Conservation (phyloP, 148 eudicot genomes). For the Camellia lanceoleosa region DNA sequence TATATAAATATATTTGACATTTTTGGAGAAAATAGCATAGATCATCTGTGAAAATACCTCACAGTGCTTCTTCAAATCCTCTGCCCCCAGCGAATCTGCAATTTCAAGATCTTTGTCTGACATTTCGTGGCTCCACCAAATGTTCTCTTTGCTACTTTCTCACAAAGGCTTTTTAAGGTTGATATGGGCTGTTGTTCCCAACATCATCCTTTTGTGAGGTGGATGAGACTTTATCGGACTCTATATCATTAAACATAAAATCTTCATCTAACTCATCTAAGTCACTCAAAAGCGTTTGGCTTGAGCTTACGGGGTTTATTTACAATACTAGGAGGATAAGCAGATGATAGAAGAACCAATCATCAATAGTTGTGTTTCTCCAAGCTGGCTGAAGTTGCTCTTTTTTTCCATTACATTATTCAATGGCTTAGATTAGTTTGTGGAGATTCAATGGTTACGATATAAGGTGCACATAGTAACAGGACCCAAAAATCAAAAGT, state of each 20-base stretch:
- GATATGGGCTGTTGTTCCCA: conserved; percentile 39
- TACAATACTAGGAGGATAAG: conserved; percentile 37
- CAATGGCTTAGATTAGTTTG: no score
- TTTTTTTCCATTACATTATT: conserved; percentile 27
- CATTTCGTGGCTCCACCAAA: conserved; percentile 84
- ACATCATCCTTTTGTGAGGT: conserved; percentile 28
- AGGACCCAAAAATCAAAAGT: no score
- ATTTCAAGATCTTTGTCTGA: conserved; percentile 92
- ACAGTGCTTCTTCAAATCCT: conserved; percentile 77
- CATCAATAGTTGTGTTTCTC: conserved; percentile 86
- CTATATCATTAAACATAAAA: conserved; percentile 58
- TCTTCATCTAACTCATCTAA: conserved; percentile 69
- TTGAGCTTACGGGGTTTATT: conserved; percentile 31
- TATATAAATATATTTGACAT: not conserved
- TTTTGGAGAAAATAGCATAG: not conserved
- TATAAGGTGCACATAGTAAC: no score
- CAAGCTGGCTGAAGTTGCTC: conserved; percentile 86
- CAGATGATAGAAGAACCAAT: conserved; percentile 81
- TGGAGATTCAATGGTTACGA: no score
- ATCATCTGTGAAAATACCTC: conserved; percentile 45
- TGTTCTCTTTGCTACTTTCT: conserved; percentile 74
- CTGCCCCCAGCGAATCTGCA: conserved; percentile 87
- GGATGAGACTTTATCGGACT: conserved; percentile 27
- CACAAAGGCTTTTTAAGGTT: conserved; percentile 88
- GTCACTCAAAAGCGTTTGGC: conserved; percentile 27